phyloP scores from a whole-genome alignment of 2,329 filamentous ascomycete genomes.

The Neofusicoccum sp. region DNA sequence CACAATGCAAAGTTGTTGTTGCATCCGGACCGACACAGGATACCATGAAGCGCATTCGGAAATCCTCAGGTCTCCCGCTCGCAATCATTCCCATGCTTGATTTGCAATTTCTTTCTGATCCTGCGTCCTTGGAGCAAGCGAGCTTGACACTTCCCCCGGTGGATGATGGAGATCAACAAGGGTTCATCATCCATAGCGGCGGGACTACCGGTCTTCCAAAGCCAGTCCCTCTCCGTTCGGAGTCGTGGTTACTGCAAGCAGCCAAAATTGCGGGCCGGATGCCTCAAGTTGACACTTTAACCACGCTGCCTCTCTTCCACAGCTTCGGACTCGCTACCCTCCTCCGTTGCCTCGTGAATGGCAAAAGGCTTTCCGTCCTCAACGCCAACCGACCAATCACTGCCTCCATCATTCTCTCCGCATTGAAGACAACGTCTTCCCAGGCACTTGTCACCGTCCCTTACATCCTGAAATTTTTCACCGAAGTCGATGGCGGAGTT shows the following conservation, averaged over 20 bases:
- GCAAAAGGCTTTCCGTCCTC: neutral
- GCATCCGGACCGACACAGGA: neutral
- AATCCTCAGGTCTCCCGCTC: neutral
- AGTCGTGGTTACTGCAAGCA: conserved; percentile 9
- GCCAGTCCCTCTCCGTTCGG: conserved; percentile 5
- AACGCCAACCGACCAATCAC: conserved; percentile 14
- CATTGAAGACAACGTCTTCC: neutral
- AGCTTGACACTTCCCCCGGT: neutral
- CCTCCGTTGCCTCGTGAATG: conserved; percentile 3
- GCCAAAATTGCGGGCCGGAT: conserved; percentile 12
- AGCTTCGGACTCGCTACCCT: conserved; percentile 16
- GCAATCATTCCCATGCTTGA: conserved; percentile 1
- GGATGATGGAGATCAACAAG: neutral
- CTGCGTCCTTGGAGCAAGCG: neutral
- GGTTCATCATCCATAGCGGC: conserved; percentile 42
- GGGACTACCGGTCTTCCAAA: conserved; percentile 66
- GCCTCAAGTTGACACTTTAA: conserved; percentile 1
- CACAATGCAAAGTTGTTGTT: neutral
- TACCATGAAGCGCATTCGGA: neutral
- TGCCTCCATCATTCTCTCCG: neutral
- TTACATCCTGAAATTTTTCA: conserved; percentile 66
- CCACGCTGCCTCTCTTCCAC: conserved; percentile 17
- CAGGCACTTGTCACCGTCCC: conserved; percentile 62
- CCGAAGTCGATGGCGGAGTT: conserved; percentile 62
- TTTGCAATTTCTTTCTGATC: neutral